A percentile compares a stretch with the other conserved stretches of the same genome.
These are phyloP conservation scores for Firmiana major DNA, from an alignment of 345 rosid genomes.

Conservation along the genomic window DNA sequence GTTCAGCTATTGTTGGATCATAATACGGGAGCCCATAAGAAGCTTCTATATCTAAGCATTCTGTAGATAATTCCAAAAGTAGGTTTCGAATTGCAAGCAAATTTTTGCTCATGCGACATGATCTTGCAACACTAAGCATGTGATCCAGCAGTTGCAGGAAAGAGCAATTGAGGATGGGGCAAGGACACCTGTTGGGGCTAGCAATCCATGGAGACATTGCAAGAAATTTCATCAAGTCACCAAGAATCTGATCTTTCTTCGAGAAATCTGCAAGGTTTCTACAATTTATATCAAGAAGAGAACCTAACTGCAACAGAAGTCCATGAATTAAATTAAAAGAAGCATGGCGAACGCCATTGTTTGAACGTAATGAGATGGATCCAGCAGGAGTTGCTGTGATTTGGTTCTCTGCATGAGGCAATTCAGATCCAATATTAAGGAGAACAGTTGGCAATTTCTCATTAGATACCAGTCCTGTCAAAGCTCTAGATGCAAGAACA, in stretches of 20 bases:
- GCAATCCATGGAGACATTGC: conserved; percentile 66
- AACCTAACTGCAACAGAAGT: conserved; percentile 68
- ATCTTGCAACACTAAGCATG: conserved; percentile 68
- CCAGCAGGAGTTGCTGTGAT: conserved; percentile 18
- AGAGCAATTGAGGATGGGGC: conserved; percentile 72
- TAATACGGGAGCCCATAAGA: conserved; percentile 57
- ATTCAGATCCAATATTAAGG: conserved; percentile 59
- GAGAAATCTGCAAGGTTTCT: conserved; percentile 68
- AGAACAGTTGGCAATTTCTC: conserved; percentile 70
- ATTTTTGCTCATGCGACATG: conserved; percentile 35
- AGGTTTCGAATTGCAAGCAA: conserved; percentile 40
- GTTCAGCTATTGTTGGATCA: conserved; percentile 80
- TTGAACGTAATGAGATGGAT: conserved; percentile 5
- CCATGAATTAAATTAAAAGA: conserved; percentile 80
- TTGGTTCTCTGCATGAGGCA: conserved; percentile 37
- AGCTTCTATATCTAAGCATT: conserved; percentile 59
- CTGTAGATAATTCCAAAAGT: conserved; percentile 61
- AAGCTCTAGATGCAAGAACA: conserved; percentile 87
- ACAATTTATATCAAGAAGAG: conserved; percentile 80
- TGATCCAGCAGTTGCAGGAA: conserved; percentile 74
- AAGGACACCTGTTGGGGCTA: conserved; percentile 59
- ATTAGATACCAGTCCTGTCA: conserved; percentile 88
- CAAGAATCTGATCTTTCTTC: conserved; percentile 76
- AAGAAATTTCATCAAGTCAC: conserved; percentile 53
- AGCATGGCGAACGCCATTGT: conserved; percentile 25